phyloP scores from a whole-genome alignment of 2,329 filamentous ascomycete genomes.

The Fusarium succisae region DNA sequence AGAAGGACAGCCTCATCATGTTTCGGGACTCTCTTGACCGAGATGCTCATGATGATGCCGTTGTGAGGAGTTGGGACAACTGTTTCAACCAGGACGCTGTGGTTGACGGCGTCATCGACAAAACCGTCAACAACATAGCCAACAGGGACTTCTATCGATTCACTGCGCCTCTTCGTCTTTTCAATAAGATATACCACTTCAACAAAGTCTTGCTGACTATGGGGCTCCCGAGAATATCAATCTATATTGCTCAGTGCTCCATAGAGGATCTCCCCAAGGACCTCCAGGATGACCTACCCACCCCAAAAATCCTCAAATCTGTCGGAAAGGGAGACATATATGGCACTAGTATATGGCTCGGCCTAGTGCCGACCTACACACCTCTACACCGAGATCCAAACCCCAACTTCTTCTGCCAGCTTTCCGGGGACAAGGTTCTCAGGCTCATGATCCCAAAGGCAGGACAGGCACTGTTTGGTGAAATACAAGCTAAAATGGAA shows the following conservation, averaged over 20 bases:
- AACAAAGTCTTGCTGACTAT: constrained; percentile 47
- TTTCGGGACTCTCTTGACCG: constrained; percentile 44
- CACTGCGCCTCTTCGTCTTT: constrained; percentile 69
- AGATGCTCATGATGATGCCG: constrained; percentile 43
- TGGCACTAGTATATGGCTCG: constrained; percentile 86
- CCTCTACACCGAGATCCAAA: constrained; percentile 94
- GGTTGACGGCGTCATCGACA: neutral
- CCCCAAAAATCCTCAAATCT: constrained; percentile 68
- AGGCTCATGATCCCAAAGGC: constrained; percentile 73
- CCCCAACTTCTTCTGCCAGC: constrained; percentile 88
- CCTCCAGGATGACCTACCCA: constrained; percentile 73
- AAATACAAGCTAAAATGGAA: constrained; percentile 55
- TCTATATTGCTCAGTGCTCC: constrained; percentile 89
- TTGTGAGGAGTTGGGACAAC: constrained; percentile 46
- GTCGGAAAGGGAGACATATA: constrained; percentile 87
- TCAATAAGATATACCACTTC: constrained; percentile 66
- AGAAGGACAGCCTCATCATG: constrained; percentile 24
- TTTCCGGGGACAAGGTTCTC: constrained; percentile 77
- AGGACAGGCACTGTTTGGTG: constrained; percentile 72
- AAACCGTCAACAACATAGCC: neutral
- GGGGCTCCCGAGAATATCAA: constrained; percentile 46
- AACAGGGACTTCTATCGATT: constrained; percentile 62
- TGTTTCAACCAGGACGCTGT: constrained; percentile 24
- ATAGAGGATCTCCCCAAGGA: constrained; percentile 72
- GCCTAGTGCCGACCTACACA: constrained; percentile 85